Conservation (phyloP, 78 protist genomes). For the Mastigamoeba balamuthi region DNA sequence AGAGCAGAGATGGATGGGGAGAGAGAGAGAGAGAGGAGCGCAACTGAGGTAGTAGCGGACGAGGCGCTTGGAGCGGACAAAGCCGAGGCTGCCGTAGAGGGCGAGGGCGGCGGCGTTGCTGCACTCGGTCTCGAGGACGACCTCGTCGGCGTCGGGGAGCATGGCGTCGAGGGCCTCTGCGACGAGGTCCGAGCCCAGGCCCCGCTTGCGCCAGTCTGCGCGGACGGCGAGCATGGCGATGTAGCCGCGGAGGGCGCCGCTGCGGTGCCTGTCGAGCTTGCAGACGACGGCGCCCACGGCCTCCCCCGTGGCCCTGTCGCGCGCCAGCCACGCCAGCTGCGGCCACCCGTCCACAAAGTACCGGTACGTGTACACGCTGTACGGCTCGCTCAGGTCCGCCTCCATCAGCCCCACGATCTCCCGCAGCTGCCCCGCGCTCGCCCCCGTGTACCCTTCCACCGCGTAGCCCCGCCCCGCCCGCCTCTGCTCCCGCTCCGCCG, state of each 20-base stretch:
- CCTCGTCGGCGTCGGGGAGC: background rate
- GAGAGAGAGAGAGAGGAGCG: too few species aligned
- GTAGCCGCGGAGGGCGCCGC: conserved; percentile 20
- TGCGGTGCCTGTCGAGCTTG: background rate
- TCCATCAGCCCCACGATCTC: conserved; percentile 19
- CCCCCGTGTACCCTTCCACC: too few species aligned
- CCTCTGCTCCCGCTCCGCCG: too few species aligned
- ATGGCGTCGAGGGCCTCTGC: background rate
- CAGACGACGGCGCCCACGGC: conserved; percentile 6
- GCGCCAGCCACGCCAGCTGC: conserved; percentile 13
- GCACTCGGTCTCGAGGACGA: conserved; percentile 55
- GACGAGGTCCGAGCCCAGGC: background rate
- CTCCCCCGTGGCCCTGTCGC: background rate
- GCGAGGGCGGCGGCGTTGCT: conserved; percentile 43
- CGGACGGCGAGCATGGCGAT: conserved; percentile 65
- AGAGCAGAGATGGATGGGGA: too few species aligned
- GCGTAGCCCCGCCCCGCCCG: too few species aligned
- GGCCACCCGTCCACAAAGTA: conserved; percentile 72
- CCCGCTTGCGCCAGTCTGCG: background rate
- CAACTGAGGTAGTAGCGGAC: conserved; percentile 20
- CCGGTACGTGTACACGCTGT: conserved; percentile 73
- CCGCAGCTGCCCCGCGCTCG: background rate
- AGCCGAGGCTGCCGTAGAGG: conserved; percentile 47
- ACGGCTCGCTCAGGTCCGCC: conserved; percentile 74
- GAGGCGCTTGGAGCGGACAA: conserved; percentile 50